Conservation (phyloP, 257 asterid species). For the Jacaranda copaia region DNA sequence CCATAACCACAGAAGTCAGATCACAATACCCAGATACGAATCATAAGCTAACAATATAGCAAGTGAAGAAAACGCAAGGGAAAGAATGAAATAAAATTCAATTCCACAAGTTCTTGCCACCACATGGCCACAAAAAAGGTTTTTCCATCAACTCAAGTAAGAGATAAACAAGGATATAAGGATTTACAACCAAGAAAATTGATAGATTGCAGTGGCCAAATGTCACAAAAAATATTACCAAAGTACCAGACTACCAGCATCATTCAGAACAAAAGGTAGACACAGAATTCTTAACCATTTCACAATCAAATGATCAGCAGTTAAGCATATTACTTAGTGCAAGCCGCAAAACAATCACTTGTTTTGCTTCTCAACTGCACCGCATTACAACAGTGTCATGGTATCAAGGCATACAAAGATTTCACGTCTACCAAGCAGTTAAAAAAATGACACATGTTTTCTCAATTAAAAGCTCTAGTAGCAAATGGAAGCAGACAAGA, state of each 20-base stretch:
- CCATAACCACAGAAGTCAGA: conserved; percentile 8
- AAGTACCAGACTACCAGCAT: neutral
- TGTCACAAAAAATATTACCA: conserved; percentile 3
- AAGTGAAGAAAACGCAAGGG: conserved; percentile 3
- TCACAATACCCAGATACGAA: neutral
- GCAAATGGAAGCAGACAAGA: conserved; percentile 30
- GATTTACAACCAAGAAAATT: neutral
- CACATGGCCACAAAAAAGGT: neutral
- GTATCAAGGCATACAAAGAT: conserved; percentile 1
- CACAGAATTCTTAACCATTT: conserved; percentile 10
- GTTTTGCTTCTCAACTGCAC: conserved; percentile 3
- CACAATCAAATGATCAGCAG: conserved; percentile 13
- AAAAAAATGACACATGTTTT: neutral
- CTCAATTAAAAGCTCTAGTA: neutral
- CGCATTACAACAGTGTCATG: neutral
- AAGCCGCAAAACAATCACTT: neutral
- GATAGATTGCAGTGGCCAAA: neutral
- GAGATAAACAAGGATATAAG: neutral
- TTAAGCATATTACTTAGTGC: neutral
- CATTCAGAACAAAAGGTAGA: neutral
- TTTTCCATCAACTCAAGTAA: conserved; percentile 6
- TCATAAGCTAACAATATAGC: neutral
- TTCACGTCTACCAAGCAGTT: neutral
- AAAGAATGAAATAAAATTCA: neutral
- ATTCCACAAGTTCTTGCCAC: neutral